phyloP scores from a whole-genome alignment of 768 basidiomycete species.

The Brasilioporus rufonigricans region DNA sequence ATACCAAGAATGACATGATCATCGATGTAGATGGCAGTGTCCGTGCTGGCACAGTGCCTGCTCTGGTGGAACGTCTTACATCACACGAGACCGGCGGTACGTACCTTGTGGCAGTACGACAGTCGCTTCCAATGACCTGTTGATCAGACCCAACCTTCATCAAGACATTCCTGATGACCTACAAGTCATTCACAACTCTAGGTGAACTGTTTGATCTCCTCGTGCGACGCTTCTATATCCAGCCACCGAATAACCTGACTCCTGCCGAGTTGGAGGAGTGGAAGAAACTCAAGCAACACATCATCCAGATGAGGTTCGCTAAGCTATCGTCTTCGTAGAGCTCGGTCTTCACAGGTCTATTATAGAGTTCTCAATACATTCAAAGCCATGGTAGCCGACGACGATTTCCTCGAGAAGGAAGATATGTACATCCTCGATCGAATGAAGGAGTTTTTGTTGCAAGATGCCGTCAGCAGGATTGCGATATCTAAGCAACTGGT shows the following conservation, averaged over 20 bases:
- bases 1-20: constrained; percentile 74
- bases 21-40: constrained; percentile 84
- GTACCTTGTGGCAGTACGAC: constrained; percentile 21
- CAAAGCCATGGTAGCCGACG: constrained; percentile 84
- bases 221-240: constrained; percentile 74
- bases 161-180: constrained; percentile 93
- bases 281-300: constrained; percentile 80
- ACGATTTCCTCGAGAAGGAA: constrained; percentile 81
- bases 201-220: constrained; percentile 83
- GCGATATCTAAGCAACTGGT: constrained; percentile 75
- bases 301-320: constrained; percentile 81
- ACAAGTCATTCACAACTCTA: constrained; percentile 87
- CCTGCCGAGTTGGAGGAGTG: constrained; percentile 69
- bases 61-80: constrained; percentile 87
- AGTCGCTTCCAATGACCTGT: constrained; percentile 1
- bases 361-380: constrained; percentile 81
- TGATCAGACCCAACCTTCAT: constrained; percentile 70
- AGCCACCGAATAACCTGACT: constrained; percentile 65
- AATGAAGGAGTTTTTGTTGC: constrained; percentile 77
- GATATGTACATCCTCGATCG: constrained; percentile 78
- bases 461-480: constrained; percentile 59
- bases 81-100: constrained; percentile 85
- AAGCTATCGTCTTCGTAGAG: neutral
- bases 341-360: constrained; percentile 1
- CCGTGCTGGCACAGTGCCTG: constrained; percentile 81